Conservation (phyloP, 202 grass and related monocot species). For the Digitaria exilis region DNA sequence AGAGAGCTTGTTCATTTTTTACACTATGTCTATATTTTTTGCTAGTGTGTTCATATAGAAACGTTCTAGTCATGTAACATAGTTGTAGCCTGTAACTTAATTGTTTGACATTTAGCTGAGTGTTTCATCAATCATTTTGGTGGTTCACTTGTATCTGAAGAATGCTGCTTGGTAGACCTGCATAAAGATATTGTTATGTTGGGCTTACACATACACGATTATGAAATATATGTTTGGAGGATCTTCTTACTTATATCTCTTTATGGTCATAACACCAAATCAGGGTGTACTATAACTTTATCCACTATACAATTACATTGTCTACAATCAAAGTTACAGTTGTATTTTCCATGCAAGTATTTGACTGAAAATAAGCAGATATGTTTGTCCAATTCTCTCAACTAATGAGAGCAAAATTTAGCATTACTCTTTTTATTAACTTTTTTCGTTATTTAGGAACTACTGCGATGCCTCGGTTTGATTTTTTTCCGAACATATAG, state of each 20-base stretch:
- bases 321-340: background rate
- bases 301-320: background rate
- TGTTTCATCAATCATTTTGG: slow-evolving; percentile 9
- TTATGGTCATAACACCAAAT: background rate
- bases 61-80: slow-evolving; percentile 40
- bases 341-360: background rate
- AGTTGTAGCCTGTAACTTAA: slow-evolving; percentile 44
- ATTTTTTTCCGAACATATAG: background rate
- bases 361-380: background rate
- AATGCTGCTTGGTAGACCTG: slow-evolving; percentile 16
- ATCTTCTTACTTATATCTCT: background rate
- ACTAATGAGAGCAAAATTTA: background rate
- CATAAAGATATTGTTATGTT: slow-evolving; percentile 6
- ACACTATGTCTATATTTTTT: slow-evolving; percentile 39
- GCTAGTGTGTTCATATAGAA: slow-evolving; percentile 62
- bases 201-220: background rate
- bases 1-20: slow-evolving; percentile 50
- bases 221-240: background rate
- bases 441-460: background rate
- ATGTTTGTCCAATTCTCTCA: background rate
- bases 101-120: slow-evolving; percentile 16
- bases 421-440: background rate
- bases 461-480: background rate
- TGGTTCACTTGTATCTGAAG: slow-evolving; percentile 30
- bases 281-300: background rate